These are phyloP conservation scores for Cymbopogon citratus DNA, from an alignment of 176 grass and related monocot species.

Conservation along the genomic window DNA sequence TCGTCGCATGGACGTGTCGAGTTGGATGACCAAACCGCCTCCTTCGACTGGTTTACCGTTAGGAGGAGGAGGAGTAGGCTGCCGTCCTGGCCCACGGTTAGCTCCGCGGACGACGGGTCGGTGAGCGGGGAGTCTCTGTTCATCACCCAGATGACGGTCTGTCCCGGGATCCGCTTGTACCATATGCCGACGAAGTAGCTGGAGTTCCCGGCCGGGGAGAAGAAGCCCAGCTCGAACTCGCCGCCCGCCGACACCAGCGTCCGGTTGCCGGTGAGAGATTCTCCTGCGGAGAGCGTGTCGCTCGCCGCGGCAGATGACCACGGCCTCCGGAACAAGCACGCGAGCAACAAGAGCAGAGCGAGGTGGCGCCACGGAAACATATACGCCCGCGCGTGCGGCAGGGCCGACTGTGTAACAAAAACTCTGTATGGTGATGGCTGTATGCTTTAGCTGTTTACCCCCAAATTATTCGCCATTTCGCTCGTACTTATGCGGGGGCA, in stretches of 20 bases:
- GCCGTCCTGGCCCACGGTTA: constrained; percentile 38
- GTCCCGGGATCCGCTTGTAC: constrained; percentile 37
- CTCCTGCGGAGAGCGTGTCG: constrained; percentile 7
- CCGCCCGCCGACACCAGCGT: constrained; percentile 38
- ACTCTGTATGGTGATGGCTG: not conserved
- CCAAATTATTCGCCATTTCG: not conserved
- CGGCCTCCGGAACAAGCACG: not conserved
- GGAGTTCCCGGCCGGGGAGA: constrained; percentile 27
- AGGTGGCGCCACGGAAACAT: not conserved
- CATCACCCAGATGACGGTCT: constrained; percentile 43
- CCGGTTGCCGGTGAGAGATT: constrained; percentile 25
- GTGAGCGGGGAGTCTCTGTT: constrained; percentile 40
- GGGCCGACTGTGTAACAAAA: too few relatives aligned
- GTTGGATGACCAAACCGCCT: constrained; percentile 43
- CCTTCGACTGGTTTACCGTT: not conserved
- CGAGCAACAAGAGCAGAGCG: not conserved
- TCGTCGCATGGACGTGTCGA: not conserved
- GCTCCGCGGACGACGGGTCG: constrained; percentile 24
- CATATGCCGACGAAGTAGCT: constrained; percentile 48
- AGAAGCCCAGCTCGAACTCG: constrained; percentile 51
- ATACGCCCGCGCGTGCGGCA: not conserved
- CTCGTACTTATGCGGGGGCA: too few relatives aligned
- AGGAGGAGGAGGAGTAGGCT: constrained; percentile 30
- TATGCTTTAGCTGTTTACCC: not conserved
- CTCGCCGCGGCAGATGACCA: not conserved